A percentile compares a stretch with the other conserved stretches of the same genome.
These are phyloP conservation scores for Vachellia pachyceras DNA, from an alignment of 306 rosid genomes.

Conservation along the genomic window DNA sequence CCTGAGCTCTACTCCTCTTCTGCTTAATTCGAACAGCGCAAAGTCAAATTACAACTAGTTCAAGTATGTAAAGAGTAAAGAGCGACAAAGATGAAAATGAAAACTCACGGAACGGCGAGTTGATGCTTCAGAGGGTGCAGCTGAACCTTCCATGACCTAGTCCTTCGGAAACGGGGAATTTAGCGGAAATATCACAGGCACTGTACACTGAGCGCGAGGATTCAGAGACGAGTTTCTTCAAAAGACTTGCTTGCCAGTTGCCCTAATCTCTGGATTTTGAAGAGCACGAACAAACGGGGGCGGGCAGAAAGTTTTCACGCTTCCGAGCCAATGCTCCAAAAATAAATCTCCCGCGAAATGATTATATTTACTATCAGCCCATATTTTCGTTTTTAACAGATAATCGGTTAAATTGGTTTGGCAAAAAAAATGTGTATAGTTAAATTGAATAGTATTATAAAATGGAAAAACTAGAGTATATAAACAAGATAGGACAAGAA, in stretches of 20 bases:
- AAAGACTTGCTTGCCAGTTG: not conserved
- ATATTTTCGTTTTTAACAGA: too few relatives aligned
- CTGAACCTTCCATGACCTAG: conserved; percentile 66
- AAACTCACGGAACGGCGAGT: conserved; percentile 67
- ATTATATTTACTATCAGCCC: conserved; percentile 18
- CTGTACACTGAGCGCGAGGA: not conserved
- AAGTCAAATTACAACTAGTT: conserved; percentile 30
- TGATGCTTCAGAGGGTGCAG: conserved; percentile 63
- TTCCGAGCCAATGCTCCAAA: conserved; percentile 4
- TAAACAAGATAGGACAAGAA: too few relatives aligned
- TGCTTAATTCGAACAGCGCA: conserved; percentile 47
- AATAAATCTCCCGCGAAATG: conserved; percentile 66
- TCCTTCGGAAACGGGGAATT: conserved; percentile 30
- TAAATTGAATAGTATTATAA: too few relatives aligned
- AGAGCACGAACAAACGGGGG: not conserved
- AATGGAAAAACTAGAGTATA: too few relatives aligned
- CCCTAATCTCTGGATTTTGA: conserved; percentile 12
- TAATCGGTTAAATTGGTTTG: too few relatives aligned
- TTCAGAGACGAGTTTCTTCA: not conserved
- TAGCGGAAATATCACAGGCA: not conserved
- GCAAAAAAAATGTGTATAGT: not conserved
- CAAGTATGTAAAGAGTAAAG: not conserved
- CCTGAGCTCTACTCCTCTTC: conserved; percentile 74
- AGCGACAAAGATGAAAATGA: conserved; percentile 8
- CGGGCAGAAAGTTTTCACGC: not conserved